Base-by-base conservation (phyloP, 2,329 filamentous ascomycete species). In the Xylariales sp. region DNA sequence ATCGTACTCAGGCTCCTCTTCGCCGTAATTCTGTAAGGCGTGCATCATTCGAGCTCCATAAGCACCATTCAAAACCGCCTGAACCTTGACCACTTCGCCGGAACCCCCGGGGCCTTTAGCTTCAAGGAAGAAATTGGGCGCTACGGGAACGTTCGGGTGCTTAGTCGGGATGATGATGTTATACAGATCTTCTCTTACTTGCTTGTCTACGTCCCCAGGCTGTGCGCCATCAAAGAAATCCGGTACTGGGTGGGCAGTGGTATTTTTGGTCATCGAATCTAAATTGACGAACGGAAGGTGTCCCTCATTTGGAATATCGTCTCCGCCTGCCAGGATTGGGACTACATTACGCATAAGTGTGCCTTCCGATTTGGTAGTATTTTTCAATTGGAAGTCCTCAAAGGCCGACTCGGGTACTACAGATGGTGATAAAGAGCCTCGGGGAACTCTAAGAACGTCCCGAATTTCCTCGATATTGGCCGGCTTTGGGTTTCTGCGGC, bases 11-110 rank as follows among this genome's bases (percentile, higher is more conserved):
- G 23, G 20, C 11, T 54, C 48, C 11, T 41, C 40, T 42, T 44
- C 30, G 25, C 35, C 29, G 36, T 57, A 60, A 24, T 49, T 55
- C 40, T 55, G 55, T 21, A 64, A 43, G 27, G 36, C 37, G 33
- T 56, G 50, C 40, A 61, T 58, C 6, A 40, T 56, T 30, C 52
- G 51, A 33, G 53, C 53, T 27, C 57, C 54, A 13, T 43, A 33
- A 29, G 55, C 55, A 28, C 55, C 51, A 41, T 61, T 50, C 34
- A 59, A 55, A 33, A 36, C 48, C 34, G 49, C 54, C 33, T 59
- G 53, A 31, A 47, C 40, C 35, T 13, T 39, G 14, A 50, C 55
- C 27, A 54, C 54, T 7, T 40, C 46, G n/a, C 31, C 5, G 20
- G 45, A 42, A 24, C 51, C 53, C 43, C 56, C 44, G 5, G 56